These are phyloP conservation scores for Coniochaeta hoffmannii DNA, from an alignment of 2,329 filamentous ascomycete species.

Conservation along the genomic window DNA sequence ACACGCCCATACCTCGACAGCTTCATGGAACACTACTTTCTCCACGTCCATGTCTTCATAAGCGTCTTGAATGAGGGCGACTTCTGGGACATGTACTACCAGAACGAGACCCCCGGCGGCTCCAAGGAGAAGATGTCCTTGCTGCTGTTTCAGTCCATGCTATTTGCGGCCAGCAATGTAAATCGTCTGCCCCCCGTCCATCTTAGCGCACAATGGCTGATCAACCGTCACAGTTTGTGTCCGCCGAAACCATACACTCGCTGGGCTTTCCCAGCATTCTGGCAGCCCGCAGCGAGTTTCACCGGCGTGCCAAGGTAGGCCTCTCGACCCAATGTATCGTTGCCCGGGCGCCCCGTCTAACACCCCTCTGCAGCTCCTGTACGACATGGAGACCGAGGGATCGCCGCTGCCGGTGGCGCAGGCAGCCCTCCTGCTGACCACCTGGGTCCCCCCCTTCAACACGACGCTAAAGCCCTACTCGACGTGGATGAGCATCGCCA, in stretches of 20 bases:
- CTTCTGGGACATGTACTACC: constrained; percentile 38
- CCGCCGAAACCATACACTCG: constrained; percentile 28
- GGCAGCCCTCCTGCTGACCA: constrained; percentile 33
- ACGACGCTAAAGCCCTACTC: constrained; percentile 27
- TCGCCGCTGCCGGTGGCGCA: constrained; percentile 32
- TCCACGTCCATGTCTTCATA: constrained; percentile 37
- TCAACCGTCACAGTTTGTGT: constrained; percentile 25
- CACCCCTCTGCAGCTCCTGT: constrained; percentile 22
- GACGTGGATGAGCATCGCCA: constrained; percentile 40
- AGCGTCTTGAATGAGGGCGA: constrained; percentile 37
- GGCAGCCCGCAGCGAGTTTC: constrained; percentile 34
- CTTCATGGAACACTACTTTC: constrained; percentile 40
- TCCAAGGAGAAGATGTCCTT: constrained; percentile 27
- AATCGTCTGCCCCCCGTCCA: constrained; percentile 5
- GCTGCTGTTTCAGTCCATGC: constrained; percentile 36
- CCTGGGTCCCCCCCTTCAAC: constrained; percentile 25
- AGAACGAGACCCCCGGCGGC: constrained; percentile 11
- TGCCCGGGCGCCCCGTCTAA: not conserved
- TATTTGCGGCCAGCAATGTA: constrained; percentile 35
- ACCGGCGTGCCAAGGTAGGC: constrained; percentile 28
- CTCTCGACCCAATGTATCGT: not conserved
- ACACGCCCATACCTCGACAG: constrained; percentile 32
- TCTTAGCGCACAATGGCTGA: not conserved
- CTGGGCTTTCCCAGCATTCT: constrained; percentile 35
- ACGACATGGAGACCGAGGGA: constrained; percentile 35